Evolutionary conservation across 371 early-diverging fungal species (phyloP).

Genomic region (Mucor indicus): DNA sequence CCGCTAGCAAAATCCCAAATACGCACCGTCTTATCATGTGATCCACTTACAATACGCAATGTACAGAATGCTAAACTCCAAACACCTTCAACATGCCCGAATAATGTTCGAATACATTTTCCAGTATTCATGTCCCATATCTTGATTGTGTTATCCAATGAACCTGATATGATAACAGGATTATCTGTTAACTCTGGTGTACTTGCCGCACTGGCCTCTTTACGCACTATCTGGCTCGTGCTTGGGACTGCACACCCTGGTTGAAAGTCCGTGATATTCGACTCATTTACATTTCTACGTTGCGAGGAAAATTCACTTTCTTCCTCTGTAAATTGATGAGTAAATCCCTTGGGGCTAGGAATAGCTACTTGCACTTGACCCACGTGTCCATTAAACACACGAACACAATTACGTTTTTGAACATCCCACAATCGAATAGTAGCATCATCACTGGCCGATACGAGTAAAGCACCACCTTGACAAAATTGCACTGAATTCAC

Average conservation of each 20-base stretch:
- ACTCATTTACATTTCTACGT: neutral
- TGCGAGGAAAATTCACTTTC: neutral
- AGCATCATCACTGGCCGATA: slow-evolving; percentile 83
- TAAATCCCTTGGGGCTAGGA: slow-evolving; percentile 46
- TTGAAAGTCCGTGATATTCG: neutral
- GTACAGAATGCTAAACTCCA: slow-evolving; percentile 88
- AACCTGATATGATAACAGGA: slow-evolving; percentile 78
- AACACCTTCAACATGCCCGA: slow-evolving; percentile 92
- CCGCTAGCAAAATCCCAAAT: slow-evolving; percentile 95
- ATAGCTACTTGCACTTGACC: slow-evolving; percentile 73
- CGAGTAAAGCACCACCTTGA: slow-evolving; percentile 59
- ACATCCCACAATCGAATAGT: slow-evolving; percentile 86
- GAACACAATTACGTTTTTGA: slow-evolving; percentile 61
- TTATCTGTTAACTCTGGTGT: slow-evolving; percentile 9
- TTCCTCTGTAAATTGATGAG: slow-evolving; percentile 28
- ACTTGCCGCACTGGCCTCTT: neutral
- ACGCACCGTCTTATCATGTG: slow-evolving; percentile 85
- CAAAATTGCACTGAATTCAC: slow-evolving; percentile 84
- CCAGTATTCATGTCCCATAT: slow-evolving; percentile 83
- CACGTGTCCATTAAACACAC: slow-evolving; percentile 73
- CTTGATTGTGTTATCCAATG: slow-evolving; percentile 88
- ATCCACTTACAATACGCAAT: slow-evolving; percentile 87
- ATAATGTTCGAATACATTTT: slow-evolving; percentile 76
- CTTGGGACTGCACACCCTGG: slow-evolving; percentile 5
- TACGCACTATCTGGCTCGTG: neutral